Evolutionary conservation across 202 grass and related monocot genomes (phyloP), one percentile per base, ranked within the genome.

Genomic region (Bolboschoenoplectus hybrid): DNA sequence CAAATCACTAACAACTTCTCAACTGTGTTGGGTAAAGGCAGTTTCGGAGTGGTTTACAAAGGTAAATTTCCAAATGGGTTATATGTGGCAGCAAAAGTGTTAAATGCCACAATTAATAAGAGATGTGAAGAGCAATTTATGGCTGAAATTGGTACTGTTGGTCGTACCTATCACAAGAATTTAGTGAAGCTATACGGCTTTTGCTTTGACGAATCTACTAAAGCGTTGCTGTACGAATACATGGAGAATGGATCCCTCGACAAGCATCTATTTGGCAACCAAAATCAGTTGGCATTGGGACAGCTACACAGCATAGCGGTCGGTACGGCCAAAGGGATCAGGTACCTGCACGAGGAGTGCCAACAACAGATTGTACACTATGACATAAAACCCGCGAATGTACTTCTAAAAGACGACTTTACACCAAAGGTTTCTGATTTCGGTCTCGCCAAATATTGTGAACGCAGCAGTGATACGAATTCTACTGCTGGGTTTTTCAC

Each of bases 101-200:
- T 86, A 78, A 83, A 19, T 16, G 50, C 6, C 2, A 19, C 10
- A 38, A 5, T 62, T n/a, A 70, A 80, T 9, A 57, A 74, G 62
- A 84, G 9, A 34, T 13, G 26, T 68, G 45, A 84, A 68, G 81
- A 66, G 49, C 74, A 80, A 38, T 80, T 58, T 79, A 89, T 91
- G 87, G 90, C 87, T 36, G 90, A 91, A 67, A 72, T 89, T 26
- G 90, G 84, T 44, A 91, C 90, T 17, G 88, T 91, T 17, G 87
- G 87, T 0, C 4, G 87, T 43, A 89, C 90, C 0, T 84, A 67
- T 0, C 90, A 91, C 55, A 63, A 88, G 11, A 91, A 87, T 39
- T 87, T 91, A 7, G 87, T 89, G 45, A 41, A 85, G 1, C 84
- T 90, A 26, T 90, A 85, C 41, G 85, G 89, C 13, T 84, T 84